phyloP scores from a whole-genome alignment of 352 stramenopile species.

The Pseudoperonospora humuli region DNA sequence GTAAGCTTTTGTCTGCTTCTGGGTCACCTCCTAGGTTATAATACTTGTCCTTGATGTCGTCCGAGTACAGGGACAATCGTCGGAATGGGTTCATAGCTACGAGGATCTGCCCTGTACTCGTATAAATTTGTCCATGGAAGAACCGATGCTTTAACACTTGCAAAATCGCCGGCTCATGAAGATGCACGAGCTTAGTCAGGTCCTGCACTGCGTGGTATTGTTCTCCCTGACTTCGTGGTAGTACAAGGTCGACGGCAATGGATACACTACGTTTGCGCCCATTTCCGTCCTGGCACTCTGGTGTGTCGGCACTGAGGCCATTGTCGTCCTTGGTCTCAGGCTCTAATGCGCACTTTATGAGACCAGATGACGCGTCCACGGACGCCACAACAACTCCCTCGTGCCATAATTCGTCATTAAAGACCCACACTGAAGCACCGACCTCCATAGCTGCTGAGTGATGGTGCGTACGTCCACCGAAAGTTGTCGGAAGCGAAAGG shows the following conservation, averaged over 20 bases:
- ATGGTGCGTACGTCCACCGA: neutral
- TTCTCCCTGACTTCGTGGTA: slow-evolving; percentile 51
- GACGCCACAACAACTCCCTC: slow-evolving; percentile 50
- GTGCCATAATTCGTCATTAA: slow-evolving; percentile 61
- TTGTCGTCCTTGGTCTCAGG: slow-evolving; percentile 29
- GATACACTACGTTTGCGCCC: slow-evolving; percentile 29
- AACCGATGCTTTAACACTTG: slow-evolving; percentile 78
- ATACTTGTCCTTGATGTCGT: slow-evolving; percentile 61
- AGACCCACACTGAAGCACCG: slow-evolving; percentile 67
- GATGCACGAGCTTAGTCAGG: slow-evolving; percentile 85
- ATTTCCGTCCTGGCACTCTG: slow-evolving; percentile 37
- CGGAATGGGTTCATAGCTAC: slow-evolving; percentile 83
- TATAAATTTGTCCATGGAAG: slow-evolving; percentile 85
- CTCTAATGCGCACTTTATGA: slow-evolving; percentile 51
- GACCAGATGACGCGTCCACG: slow-evolving; percentile 30
- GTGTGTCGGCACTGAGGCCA: slow-evolving; percentile 6
- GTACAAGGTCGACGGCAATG: slow-evolving; percentile 37
- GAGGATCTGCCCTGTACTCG: slow-evolving; percentile 78
- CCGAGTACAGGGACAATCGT: slow-evolving; percentile 59
- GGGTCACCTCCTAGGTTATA: slow-evolving; percentile 47
- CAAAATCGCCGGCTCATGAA: slow-evolving; percentile 88
- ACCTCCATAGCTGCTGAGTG: slow-evolving; percentile 61
- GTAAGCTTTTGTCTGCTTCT: slow-evolving; percentile 37
- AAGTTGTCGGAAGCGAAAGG: no score
- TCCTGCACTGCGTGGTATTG: slow-evolving; percentile 74